Percentiles rank a stretch among this genome's conserved stretches.
phyloP scores from a whole-genome alignment of 768 basidiomycete genomes.

The Suillus subalutaceus region DNA sequence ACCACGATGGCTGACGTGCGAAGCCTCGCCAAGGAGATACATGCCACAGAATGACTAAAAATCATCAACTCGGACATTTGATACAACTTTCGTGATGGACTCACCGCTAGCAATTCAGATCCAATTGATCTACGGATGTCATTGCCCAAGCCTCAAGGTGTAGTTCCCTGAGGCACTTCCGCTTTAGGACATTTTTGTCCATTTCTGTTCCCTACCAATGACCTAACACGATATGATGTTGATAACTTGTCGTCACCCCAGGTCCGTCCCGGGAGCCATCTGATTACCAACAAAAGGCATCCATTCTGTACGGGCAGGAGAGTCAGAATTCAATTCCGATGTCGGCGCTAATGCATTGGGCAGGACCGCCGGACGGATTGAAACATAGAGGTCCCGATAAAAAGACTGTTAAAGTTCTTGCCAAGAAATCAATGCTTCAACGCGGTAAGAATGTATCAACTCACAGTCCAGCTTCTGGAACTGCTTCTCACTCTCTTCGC shows the following conservation, averaged over 20 bases:
- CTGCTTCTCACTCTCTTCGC: not conserved
- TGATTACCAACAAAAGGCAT: not conserved
- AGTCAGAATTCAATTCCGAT: not conserved
- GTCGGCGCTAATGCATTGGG: not conserved
- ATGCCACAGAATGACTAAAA: constrained; percentile 2
- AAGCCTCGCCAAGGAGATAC: not conserved
- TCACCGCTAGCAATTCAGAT: not conserved
- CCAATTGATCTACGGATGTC: not conserved
- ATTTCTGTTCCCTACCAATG: not conserved
- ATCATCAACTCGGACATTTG: not conserved
- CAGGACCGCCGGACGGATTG: not conserved
- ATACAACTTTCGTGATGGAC: not conserved
- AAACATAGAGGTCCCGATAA: not conserved
- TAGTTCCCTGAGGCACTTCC: not conserved
- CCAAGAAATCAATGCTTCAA: not conserved
- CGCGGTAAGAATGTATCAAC: not conserved
- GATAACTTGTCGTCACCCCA: not conserved
- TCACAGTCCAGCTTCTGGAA: not conserved
- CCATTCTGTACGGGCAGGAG: not conserved
- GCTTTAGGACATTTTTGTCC: not conserved
- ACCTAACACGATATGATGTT: not conserved
- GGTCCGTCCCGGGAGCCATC: not conserved
- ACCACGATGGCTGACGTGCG: not conserved
- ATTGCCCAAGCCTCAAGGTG: not conserved
- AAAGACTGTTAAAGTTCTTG: no score